Evolutionary conservation across 73 alveolate genomes (phyloP).

Genomic region (Paramecium sonneborni): DNA sequence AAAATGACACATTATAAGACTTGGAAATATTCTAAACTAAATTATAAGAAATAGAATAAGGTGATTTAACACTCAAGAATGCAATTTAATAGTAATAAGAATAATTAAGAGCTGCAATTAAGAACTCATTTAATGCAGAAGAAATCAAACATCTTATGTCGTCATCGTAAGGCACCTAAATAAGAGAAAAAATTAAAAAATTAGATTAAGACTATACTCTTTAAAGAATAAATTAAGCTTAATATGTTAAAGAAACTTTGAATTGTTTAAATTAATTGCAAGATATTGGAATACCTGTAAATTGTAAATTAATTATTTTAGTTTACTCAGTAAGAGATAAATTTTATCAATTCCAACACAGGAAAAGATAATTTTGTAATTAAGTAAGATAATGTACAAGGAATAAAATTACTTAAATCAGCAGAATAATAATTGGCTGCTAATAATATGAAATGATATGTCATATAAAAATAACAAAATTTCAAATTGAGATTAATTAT

Average conservation of each 20-base stretch:
- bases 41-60: not conserved
- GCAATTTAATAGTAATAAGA: conserved; percentile 16
- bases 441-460: not conserved
- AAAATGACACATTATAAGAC: conserved; percentile 7
- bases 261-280: not conserved
- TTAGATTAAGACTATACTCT: not conserved
- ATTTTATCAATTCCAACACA: not conserved
- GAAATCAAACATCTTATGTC: conserved; percentile 41
- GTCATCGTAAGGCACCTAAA: not conserved
- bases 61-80: conserved; percentile 32
- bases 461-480: not conserved
- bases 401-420: not conserved
- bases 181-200: conserved; percentile 5
- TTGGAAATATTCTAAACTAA: not conserved
- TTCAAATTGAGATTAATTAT: not conserved
- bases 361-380: not conserved
- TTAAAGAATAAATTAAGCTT: not conserved
- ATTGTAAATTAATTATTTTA: not conserved
- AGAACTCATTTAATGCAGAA: conserved; percentile 27
- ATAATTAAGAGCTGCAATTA: not conserved
- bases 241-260: not conserved
- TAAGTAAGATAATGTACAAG: not conserved
- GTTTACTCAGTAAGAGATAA: not conserved
- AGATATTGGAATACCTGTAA: not conserved
- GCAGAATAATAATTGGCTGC: not conserved